Base-by-base conservation (phyloP, 768 basidiomycete genomes). In the Termitomyces sp. region DNA sequence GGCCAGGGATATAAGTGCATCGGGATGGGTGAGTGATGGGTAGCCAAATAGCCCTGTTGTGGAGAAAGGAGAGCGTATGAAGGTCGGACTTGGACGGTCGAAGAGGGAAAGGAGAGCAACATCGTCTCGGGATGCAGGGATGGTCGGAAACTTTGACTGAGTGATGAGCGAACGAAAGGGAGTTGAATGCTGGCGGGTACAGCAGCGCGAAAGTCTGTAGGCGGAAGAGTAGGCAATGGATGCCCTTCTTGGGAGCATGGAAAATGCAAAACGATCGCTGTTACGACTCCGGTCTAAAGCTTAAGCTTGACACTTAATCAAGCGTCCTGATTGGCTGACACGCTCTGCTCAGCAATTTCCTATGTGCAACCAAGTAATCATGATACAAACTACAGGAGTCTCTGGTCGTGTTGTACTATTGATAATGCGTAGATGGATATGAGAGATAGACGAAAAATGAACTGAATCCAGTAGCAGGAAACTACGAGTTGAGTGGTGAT, bases 41-140 rank as follows among this genome's bases (percentile, higher is more conserved):
- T 97, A 91, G 16, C 84, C 84, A 70, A 99, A 98, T 36, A 98
- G 81, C 24, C 97, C 97, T 2, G 90, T 88, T 2, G 80, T 71
- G 6, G 79, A 72, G 28, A 82, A 72, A 2, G 80, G 73, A 9
- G 79, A 76, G 4, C 72, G 64, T 43, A 70, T 70, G 38, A 71
- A 70, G 14, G 64, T 64, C 56, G 64, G 70, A 55, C 62, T 76
- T 6, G 89, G 87, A 36, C 79, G 78, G 73, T 93, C 90, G 69
- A 92, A 92, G 58, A 89, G 80, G 16, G 82, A 73, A 57, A 86
- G 77, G 61, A 93, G 78, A 52, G 83, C 77, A 53, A 74, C 75
- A 72, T 92, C 90, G 65, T 90, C 86, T 46, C 72, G 60, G 18
- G 88, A 83, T 14, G 86, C 79, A 18, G 86, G 85, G 46, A 85